phyloP scores from a whole-genome alignment of 306 rosid genomes.

The Luffa aegyptiaca region DNA sequence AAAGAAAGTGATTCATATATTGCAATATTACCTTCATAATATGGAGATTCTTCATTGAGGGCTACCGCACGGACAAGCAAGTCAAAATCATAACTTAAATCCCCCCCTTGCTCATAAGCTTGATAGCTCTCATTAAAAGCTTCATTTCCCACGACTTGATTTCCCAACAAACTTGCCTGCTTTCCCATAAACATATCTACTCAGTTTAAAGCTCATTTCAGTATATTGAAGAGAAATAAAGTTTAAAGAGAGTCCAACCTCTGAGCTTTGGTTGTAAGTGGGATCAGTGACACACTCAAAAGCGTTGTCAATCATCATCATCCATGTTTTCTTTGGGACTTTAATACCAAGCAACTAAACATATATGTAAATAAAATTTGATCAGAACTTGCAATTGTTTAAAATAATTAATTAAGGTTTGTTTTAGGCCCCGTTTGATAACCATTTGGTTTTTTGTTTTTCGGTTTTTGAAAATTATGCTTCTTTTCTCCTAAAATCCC shows the following conservation, averaged over 20 bases:
- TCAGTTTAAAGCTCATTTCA: background rate
- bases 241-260: background rate
- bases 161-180: background rate
- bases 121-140: background rate
- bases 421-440: too few relatives aligned
- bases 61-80: too few relatives aligned
- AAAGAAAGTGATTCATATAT: background rate
- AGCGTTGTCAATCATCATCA: background rate
- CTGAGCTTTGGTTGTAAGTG: background rate
- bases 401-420: too few relatives aligned
- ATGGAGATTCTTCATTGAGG: background rate
- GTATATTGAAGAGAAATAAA: background rate
- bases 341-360: background rate
- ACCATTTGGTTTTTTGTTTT: too few relatives aligned
- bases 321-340: background rate
- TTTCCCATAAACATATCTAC: background rate
- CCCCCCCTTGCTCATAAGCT: background rate
- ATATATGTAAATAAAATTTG: background rate
- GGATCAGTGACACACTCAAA: background rate
- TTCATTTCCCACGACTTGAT: background rate
- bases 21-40: background rate
- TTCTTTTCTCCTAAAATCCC: too few relatives aligned
- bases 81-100: background rate
- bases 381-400: background rate
- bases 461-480: too few relatives aligned